These are phyloP conservation scores for Rhamnella rubrinervis DNA, from an alignment of 331 rosid species.

Conservation along the genomic window DNA sequence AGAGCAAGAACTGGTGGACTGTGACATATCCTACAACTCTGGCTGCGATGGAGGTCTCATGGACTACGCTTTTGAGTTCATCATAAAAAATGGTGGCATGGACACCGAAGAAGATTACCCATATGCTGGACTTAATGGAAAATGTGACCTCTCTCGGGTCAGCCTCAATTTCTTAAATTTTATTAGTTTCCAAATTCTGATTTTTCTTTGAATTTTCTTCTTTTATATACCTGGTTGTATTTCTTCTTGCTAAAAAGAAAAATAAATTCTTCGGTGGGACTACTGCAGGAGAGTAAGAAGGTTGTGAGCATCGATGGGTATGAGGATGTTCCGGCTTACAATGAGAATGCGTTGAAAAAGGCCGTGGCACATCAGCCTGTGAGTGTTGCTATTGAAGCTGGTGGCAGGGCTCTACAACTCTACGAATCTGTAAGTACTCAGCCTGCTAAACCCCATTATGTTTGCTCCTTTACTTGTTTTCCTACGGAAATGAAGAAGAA, in stretches of 20 bases:
- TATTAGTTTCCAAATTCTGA: not conserved
- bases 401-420: conserved; percentile 68
- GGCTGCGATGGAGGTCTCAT: conserved; percentile 92
- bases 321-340: conserved; percentile 64
- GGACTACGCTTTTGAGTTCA: conserved; percentile 89
- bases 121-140: conserved; percentile 53
- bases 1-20: conserved; percentile 90
- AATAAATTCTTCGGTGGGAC: not conserved
- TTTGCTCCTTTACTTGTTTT: not conserved
- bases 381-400: conserved; percentile 90
- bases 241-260: not conserved
- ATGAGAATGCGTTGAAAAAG: conserved; percentile 71
- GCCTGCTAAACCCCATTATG: not conserved
- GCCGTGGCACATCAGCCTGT: conserved; percentile 94
- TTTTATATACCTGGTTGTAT: too few relatives aligned
- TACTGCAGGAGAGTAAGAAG: conserved; percentile 60
- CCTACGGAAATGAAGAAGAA: not conserved
- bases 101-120: conserved; percentile 84
- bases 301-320: conserved; percentile 74
- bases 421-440: conserved; percentile 59
- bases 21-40: conserved; percentile 57
- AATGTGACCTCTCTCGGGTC: conserved; percentile 55
- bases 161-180: not conserved
- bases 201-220: too few relatives aligned
- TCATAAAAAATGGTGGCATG: conserved; percentile 80